Evolutionary conservation across 139 green algal species (phyloP).

Genomic region (Raphidocelis subcapitata): DNA sequence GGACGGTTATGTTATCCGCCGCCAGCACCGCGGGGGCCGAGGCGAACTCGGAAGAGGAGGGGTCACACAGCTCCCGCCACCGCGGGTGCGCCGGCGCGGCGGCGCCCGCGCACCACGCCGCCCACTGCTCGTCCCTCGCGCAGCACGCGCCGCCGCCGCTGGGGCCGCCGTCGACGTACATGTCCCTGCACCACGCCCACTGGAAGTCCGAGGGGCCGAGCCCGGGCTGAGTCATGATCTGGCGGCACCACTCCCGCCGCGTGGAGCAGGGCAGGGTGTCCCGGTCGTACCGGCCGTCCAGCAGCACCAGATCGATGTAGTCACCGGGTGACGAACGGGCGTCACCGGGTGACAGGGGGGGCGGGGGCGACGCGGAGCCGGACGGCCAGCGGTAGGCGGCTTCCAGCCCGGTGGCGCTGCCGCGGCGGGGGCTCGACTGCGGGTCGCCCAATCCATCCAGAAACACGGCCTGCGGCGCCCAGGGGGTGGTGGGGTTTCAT

Average conservation of each 20-base stretch:
- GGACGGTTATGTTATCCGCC: not conserved
- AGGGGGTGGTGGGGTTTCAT: no score
- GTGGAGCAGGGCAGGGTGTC: slow-evolving; percentile 61
- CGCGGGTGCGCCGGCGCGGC: not conserved
- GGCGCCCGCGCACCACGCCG: no score
- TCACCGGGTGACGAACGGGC: not conserved
- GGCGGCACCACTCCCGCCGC: slow-evolving; percentile 34
- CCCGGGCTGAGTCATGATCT: not conserved
- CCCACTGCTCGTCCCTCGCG: no score
- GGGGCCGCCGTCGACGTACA: slow-evolving; percentile 18
- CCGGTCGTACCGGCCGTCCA: slow-evolving; percentile 68
- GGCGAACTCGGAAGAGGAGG: not conserved
- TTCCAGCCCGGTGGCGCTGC: slow-evolving; percentile 41
- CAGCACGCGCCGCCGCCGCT: slow-evolving; percentile 51
- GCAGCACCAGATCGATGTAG: slow-evolving; percentile 59
- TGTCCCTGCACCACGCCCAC: not conserved
- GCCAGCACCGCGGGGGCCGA: not conserved
- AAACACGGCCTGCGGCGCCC: not conserved
- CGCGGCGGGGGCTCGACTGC: slow-evolving; percentile 33
- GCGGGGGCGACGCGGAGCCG: not conserved
- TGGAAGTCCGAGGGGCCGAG: not conserved
- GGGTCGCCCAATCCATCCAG: not conserved
- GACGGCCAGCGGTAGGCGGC: not conserved
- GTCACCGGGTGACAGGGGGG: not conserved
- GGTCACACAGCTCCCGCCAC: not conserved